Evolutionary conservation across 768 basidiomycete species (phyloP).

Genomic region (Leccinum disarticulatum): DNA sequence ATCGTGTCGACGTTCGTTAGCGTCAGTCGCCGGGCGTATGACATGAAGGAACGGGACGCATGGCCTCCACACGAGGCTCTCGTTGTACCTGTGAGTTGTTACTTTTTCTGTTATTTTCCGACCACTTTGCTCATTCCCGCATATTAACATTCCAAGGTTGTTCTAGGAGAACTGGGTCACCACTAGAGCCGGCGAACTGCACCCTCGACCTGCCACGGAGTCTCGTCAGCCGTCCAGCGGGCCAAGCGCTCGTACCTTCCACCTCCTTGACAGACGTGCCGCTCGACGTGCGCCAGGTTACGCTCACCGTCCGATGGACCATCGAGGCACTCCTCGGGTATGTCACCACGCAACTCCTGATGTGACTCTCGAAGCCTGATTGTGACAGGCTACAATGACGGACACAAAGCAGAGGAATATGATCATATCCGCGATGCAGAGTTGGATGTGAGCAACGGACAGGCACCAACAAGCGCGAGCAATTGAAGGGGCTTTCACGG

Average conservation of each 20-base stretch:
- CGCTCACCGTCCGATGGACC: conserved; percentile 55
- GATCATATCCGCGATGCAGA: conserved; percentile 8
- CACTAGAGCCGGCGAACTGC: conserved; percentile 81
- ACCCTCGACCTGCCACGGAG: conserved; percentile 72
- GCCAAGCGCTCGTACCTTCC: conserved; percentile 48
- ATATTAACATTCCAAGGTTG: conserved; percentile 78
- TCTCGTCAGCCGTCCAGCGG: conserved; percentile 60
- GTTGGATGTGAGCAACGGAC: conserved; percentile 36
- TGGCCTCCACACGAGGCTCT: conserved; percentile 71
- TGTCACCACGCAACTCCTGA: conserved; percentile 70
- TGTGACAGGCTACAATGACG: conserved; percentile 42
- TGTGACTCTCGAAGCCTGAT: conserved; percentile 76
- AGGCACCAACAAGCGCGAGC: conserved; percentile 38
- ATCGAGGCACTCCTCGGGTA: conserved; percentile 71
- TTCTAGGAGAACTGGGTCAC: conserved; percentile 76
- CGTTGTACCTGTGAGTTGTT: conserved; percentile 63
- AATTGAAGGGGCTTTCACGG: too few species aligned
- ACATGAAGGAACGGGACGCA: conserved; percentile 59
- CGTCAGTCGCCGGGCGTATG: conserved; percentile 69
- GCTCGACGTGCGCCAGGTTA: conserved; percentile 55
- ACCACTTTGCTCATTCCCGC: neutral
- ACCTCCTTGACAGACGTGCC: conserved; percentile 77
- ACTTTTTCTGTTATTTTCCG: neutral
- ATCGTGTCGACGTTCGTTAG: conserved; percentile 68
- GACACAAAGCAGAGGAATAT: conserved; percentile 48